Conservation (phyloP, 805 yeast genomes). For the Scheffersomyces lignosus region DNA sequence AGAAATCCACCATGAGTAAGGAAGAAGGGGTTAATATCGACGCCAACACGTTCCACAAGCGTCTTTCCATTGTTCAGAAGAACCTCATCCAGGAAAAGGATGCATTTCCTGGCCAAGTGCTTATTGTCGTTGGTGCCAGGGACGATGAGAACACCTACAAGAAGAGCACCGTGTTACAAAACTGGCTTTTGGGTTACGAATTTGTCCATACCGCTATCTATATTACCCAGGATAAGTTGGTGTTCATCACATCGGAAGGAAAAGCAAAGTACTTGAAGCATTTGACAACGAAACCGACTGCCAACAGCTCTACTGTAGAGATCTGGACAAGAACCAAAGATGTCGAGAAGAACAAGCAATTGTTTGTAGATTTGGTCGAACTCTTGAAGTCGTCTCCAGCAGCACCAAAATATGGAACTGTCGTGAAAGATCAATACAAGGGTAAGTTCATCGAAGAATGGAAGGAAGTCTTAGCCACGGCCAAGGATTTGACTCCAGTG, state of each 20-base stretch:
- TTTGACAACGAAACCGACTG: conserved; percentile 45
- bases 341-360: conserved; percentile 65
- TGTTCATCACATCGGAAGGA: conserved; percentile 76
- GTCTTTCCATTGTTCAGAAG: conserved; percentile 45
- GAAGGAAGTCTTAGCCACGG: conserved; percentile 40
- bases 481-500: conserved; percentile 37
- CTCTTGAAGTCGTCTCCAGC: conserved; percentile 38
- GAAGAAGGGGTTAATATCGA: conserved; percentile 57
- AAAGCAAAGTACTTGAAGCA: conserved; percentile 78
- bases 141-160: conserved; percentile 89
- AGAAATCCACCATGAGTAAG: conserved; percentile 38
- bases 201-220: conserved; percentile 87
- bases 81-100: conserved; percentile 24
- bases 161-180: conserved; percentile 81
- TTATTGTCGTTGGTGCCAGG: conserved; percentile 79
- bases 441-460: conserved; percentile 88
- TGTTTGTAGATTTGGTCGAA: conserved; percentile 59
- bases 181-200: conserved; percentile 92
- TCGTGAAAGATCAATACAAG: conserved; percentile 72
- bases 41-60: conserved; percentile 49
- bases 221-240: conserved; percentile 57
- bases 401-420: conserved; percentile 56
- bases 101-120: conserved; percentile 18
- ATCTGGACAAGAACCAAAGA: conserved; percentile 83
- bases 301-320: conserved; percentile 42